phyloP scores from a whole-genome alignment of 345 rosid genomes.

The Euphorbia tirucalli region DNA sequence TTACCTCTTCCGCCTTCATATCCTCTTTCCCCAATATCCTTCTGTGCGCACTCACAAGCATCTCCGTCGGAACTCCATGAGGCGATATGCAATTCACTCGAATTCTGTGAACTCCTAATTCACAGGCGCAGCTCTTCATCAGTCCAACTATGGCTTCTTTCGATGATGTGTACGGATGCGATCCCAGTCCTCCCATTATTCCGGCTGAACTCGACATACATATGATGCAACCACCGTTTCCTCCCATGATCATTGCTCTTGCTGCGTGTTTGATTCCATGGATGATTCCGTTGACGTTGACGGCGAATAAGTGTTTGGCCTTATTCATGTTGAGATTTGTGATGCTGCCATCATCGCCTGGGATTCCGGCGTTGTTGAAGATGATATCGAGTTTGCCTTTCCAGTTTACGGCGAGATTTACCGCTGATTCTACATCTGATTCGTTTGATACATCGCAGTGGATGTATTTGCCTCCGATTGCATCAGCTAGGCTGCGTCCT shows the following conservation, averaged over 20 bases:
- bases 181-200: conserved; percentile 72
- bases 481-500: conserved; percentile 47
- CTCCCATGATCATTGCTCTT: conserved; percentile 59
- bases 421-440: conserved; percentile 55
- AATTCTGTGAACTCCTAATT: conserved; percentile 63
- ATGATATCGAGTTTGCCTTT: conserved; percentile 53
- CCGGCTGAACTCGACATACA: conserved; percentile 83
- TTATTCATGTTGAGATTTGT: conserved; percentile 46
- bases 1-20: conserved; percentile 45
- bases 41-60: conserved; percentile 55
- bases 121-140: conserved; percentile 63
- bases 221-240: conserved; percentile 57
- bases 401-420: conserved; percentile 54
- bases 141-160: conserved; percentile 68
- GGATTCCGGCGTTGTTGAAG: conserved; percentile 44
- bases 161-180: conserved; percentile 63
- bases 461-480: conserved; percentile 60
- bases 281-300: conserved; percentile 62
- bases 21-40: conserved; percentile 40
- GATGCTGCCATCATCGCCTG: conserved; percentile 55
- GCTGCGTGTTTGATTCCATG: conserved; percentile 81
- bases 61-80: conserved; percentile 90
- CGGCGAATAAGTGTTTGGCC: conserved; percentile 40
- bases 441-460: conserved; percentile 76
- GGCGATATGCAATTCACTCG: conserved; percentile 83